Base-by-base conservation (phyloP, 768 basidiomycete genomes). In the Lactarius akahatsu region DNA sequence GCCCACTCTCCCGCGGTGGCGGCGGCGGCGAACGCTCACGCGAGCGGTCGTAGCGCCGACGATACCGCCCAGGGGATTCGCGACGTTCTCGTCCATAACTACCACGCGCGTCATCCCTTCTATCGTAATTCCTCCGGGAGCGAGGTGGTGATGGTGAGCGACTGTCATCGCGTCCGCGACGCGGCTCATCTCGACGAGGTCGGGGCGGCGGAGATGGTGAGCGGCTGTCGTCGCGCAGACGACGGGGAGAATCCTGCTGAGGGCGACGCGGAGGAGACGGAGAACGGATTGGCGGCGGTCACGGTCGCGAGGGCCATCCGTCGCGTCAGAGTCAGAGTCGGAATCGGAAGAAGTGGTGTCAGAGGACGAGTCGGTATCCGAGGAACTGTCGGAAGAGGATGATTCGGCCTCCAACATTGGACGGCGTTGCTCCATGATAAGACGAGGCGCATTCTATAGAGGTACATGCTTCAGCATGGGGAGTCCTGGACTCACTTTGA, bases 371-470 rank as follows among this genome's bases (percentile, higher is more conserved):
- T 85, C 82, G 0, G 75, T 74, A 50, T 75, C 74, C 2, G 76
- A 74, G 61, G 77, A 77, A 7, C 76, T 75, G 43, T 78, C 78
- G 1, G 80, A 81, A 1, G 81, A 80, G 5, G 79, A 82, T 0
- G 82, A 82, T 59, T 80, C 83, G 26, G 86, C 91, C 74, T 90
- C 91, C 30, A 94, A 81, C 83, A 92, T 87, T 4, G 91, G 92
- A 40, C 92, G 90, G 41, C 94, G 88, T 77, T 96, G 94, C 73
- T 95, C 95, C 88, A 97, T 90, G 72, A 98, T 94, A 55, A 97
- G 77, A 55, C 86, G 85, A 2, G 96, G 96, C 1, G 94, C 95
- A 72, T 96, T 96, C 94, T 94, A 50, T 38, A n/a, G 38, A 26
- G 66, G 54, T 71, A 68, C 57, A 52, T 63, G 23, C 40, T 9